Base-by-base conservation (phyloP, 2,329 filamentous ascomycete genomes). In the Pyrenophora graminea region DNA sequence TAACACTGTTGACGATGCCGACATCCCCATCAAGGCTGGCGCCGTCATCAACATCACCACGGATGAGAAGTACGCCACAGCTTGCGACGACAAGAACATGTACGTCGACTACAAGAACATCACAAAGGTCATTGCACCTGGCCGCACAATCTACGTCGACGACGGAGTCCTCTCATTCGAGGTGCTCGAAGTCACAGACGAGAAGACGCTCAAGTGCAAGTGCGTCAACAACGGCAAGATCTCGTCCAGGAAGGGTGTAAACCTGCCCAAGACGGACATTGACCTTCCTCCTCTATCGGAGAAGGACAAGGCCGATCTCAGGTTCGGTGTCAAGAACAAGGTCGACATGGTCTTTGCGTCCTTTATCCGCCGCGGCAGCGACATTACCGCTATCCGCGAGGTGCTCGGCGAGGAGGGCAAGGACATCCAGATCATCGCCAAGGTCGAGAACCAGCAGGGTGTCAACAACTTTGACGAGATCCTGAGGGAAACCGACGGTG, bases 41-140 rank as follows among this genome's bases (percentile, higher is more conserved):
- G 85, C 86, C 61, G 82, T 95, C 78, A 78, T 99, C 77, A 97
- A 95, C 84, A 89, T 99, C 78, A 97, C 94, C 72, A 99, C 94
- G 53, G 92, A 99, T 74, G 92, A 97, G 42, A 80, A 91, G 74
- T 97, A 97, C 76, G 89, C 88, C 66, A 89, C 88, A 50, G 79
- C 85, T 52, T 92, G 88, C 71, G 89, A 95, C 76, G 87, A 90
- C 67, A 84, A 92, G 80, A 96, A 96, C 83, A 96, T 99, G 94
- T 97, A 91, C 72, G 89, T 97, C 71, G 93, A 97, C 82, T 97
- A 99, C 84, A 95, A 96, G 87, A 99, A 99, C 84, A 97, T 99
- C 79, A 97, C 93, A 79, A 96, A 95, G 81, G 94, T 99, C 68
- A 97, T 99, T 72, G 78, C 89, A 74, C 81, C 85, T 53, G 94